Percentiles rank a stretch among this genome's conserved stretches.
Evolutionary conservation across 352 stramenopile genomes (phyloP).

Genomic region (Globisporangium abappressorium): DNA sequence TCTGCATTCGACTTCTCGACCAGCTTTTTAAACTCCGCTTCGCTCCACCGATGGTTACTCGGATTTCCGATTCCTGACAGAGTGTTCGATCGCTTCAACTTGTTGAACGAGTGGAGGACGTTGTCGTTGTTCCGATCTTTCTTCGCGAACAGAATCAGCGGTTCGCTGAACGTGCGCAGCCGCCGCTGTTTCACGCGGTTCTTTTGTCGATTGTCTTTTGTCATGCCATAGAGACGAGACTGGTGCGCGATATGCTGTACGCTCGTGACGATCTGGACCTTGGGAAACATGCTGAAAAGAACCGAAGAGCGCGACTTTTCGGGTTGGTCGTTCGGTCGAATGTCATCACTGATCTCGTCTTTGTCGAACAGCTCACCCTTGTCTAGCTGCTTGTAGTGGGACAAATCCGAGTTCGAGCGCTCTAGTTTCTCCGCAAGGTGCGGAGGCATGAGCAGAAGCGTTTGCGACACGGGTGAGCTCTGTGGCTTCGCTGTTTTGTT

Average conservation of each 20-base stretch:
- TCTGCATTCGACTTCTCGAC: conserved; percentile 63
- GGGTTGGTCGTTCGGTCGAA: conserved; percentile 44
- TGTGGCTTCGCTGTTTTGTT: conserved; percentile 28
- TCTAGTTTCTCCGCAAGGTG: conserved; percentile 69
- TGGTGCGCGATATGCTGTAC: conserved; percentile 77
- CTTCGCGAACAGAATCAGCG: conserved; percentile 38
- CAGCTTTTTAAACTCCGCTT: conserved; percentile 69
- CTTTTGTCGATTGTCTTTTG: conserved; percentile 38
- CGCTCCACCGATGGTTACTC: conserved; percentile 70
- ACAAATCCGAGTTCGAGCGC: conserved; percentile 49
- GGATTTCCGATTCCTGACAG: conserved; percentile 60
- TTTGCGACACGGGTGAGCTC: conserved; percentile 39
- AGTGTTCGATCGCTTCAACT: conserved; percentile 73
- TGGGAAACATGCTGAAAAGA: conserved; percentile 84
- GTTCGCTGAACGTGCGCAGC: conserved; percentile 53
- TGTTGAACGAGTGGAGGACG: conserved; percentile 30
- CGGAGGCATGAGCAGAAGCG: conserved; percentile 73
- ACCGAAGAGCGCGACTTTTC: conserved; percentile 51
- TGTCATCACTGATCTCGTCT: conserved; percentile 76
- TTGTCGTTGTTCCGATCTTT: conserved; percentile 30
- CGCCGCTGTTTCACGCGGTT: conserved; percentile 26
- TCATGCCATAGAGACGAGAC: conserved; percentile 50
- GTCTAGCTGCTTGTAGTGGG: conserved; percentile 64
- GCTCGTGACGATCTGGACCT: conserved; percentile 79
- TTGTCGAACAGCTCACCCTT: conserved; percentile 73